A percentile compares a stretch with the other conserved stretches of the same genome.
These are phyloP conservation scores for Bretschneidera sinensis DNA, from an alignment of 345 rosid genomes.

Conservation along the genomic window DNA sequence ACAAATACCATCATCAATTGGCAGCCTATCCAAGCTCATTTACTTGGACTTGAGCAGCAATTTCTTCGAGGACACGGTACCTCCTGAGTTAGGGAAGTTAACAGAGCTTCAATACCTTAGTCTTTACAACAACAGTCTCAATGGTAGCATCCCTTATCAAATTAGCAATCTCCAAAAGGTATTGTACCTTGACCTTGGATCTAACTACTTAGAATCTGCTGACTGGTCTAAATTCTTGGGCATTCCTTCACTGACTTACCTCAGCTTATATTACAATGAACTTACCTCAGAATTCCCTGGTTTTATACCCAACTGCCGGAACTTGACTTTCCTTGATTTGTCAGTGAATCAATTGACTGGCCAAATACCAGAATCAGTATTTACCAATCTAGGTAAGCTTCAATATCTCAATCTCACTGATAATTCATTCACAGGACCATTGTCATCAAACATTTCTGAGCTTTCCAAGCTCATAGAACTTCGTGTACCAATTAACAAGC, in stretches of 20 bases:
- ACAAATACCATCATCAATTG: conserved; percentile 29
- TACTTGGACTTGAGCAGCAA: conserved; percentile 45
- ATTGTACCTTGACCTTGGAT: conserved; percentile 49
- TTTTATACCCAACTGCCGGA: conserved; percentile 35
- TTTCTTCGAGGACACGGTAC: conserved; percentile 28
- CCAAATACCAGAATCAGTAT: conserved; percentile 37
- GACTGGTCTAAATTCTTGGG: conserved; percentile 49
- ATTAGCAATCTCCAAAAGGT: conserved; percentile 44
- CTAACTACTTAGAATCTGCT: conserved; percentile 41
- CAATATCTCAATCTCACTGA: conserved; percentile 34
- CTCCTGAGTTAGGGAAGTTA: conserved; percentile 34
- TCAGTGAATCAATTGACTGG: conserved; percentile 40
- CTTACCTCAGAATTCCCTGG: conserved; percentile 39
- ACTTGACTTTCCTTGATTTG: conserved; percentile 53
- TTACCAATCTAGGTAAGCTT: conserved; percentile 38
- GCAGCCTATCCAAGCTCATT: conserved; percentile 32
- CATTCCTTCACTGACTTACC: conserved; percentile 44
- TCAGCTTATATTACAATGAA: conserved; percentile 31
- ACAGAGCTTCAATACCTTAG: conserved; percentile 36
- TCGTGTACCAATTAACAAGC: conserved; percentile 27
- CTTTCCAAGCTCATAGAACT: conserved; percentile 47
- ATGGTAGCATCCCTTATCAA: conserved; percentile 40
- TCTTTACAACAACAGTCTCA: conserved; percentile 41
- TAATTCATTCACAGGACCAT: conserved; percentile 37
- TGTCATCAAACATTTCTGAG: conserved; percentile 40